Percentiles rank a stretch among this genome's conserved stretches.
phyloP scores from a whole-genome alignment of 177 flowering plant species.

The Vitis hybrid region DNA sequence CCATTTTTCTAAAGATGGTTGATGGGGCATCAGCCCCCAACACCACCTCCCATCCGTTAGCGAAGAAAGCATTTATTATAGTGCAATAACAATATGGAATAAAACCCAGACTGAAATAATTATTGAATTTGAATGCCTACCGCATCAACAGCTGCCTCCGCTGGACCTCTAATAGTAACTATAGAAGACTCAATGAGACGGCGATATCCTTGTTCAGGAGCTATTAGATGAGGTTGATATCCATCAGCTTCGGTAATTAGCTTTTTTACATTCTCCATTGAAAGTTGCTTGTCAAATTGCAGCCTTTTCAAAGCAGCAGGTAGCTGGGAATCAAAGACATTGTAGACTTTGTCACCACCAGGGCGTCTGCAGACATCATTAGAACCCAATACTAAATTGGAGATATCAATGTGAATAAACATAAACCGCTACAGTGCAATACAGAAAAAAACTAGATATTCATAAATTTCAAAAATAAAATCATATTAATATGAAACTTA shows the following conservation, averaged over 20 bases:
- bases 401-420: neutral
- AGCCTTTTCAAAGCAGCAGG: constrained; percentile 52
- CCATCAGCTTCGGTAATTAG: constrained; percentile 55
- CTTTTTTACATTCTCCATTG: constrained; percentile 48
- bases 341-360: constrained; percentile 50
- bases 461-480: neutral
- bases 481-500: constrained; percentile 15
- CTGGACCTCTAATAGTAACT: constrained; percentile 43
- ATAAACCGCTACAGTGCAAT: neutral
- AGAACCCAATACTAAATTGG: neutral
- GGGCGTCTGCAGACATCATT: constrained; percentile 39
- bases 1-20: too few relatives aligned
- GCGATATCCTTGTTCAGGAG: constrained; percentile 49
- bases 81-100: neutral
- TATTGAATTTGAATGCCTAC: constrained; percentile 15
- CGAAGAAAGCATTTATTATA: neutral
- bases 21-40: too few relatives aligned
- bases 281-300: constrained; percentile 51
- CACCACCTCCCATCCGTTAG: too few relatives aligned
- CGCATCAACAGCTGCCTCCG: constrained; percentile 51
- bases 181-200: constrained; percentile 44
- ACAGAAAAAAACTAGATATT: neutral
- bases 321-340: constrained; percentile 47
- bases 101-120: neutral
- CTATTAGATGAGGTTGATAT: constrained; percentile 47